These are phyloP conservation scores for Paraphoma sp. DNA, from an alignment of 2,329 filamentous ascomycete species.

Conservation along the genomic window DNA sequence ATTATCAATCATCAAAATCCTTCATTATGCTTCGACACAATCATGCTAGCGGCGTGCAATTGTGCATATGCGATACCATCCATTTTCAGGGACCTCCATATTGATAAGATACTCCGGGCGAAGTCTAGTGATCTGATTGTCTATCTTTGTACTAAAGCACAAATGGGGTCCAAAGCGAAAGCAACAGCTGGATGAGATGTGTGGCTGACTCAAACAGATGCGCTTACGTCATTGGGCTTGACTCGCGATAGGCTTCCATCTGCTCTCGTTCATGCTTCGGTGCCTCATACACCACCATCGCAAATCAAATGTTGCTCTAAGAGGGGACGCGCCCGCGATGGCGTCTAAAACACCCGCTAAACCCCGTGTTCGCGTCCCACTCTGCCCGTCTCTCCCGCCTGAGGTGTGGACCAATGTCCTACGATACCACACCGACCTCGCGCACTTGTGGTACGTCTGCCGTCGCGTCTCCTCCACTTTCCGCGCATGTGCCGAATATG, in stretches of 20 bases:
- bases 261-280: too few species aligned
- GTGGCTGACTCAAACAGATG: not conserved
- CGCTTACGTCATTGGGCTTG: not conserved
- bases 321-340: not conserved
- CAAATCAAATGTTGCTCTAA: not conserved
- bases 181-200: too few species aligned
- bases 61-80: too few species aligned
- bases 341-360: not conserved
- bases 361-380: slow-evolving; percentile 3
- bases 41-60: too few species aligned
- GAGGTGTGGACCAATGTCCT: slow-evolving; percentile 46
- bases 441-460: slow-evolving; percentile 41
- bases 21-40: too few species aligned
- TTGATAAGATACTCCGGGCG: too few species aligned
- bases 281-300: not conserved
- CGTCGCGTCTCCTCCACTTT: slow-evolving; percentile 35
- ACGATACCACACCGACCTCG: slow-evolving; percentile 33
- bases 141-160: too few species aligned
- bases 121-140: too few species aligned
- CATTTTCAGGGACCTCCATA: too few species aligned
- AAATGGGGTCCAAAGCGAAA: too few species aligned
- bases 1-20: too few species aligned
- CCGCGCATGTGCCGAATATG: slow-evolving; percentile 37
- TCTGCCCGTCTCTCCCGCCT: slow-evolving; percentile 36
- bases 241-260: not conserved